Evolutionary conservation across 202 grass and related monocot species (phyloP), one percentile per base, ranked within the genome.

Genomic region (Saccharum hybrid): DNA sequence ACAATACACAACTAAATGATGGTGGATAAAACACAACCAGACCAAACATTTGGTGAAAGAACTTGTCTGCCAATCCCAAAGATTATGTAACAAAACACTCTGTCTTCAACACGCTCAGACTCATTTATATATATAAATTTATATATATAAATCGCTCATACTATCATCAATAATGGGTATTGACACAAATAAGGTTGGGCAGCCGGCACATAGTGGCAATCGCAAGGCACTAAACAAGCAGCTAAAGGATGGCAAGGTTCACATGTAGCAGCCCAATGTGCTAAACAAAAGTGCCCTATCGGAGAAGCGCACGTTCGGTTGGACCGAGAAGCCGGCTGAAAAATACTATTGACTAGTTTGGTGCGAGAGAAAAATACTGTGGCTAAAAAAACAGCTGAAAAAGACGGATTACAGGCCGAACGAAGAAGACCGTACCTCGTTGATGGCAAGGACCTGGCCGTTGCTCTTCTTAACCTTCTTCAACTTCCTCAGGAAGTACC

Each of bases 391-490:
- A n/a, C n/a, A n/a, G n/a, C n/a, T n/a, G n/a, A n/a, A n/a, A n/a
- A n/a, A n/a, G n/a, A n/a, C n/a, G n/a, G n/a, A n/a, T n/a, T n/a
- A n/a, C n/a, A n/a, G n/a, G n/a, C n/a, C n/a, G n/a, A n/a, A n/a
- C n/a, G n/a, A n/a, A n/a, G n/a, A n/a, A 74, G 57, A 23, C n/a
- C 31, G 22, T 77, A 97, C 94, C 90, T 97, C 94, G 57, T 92
- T 97, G 70, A 97, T 86, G 6, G 94, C 92, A 16, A 97, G 81
- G 60, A 97, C 82, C 67, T 97, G 94, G 10, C 91, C 94, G 15
- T 94, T 94, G 84, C 92, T 94, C 94, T 94, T 97, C 88, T 97
- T 97, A 5, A 97, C 94, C 75, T 92, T 97, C 94, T 97, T 97
- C 8, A 97, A 84, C 90, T 97, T 97, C 84, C 94, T 90, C 52